Evolutionary conservation across 164 flowering plant genomes (phyloP).

Genomic region (Vitis cinerea): DNA sequence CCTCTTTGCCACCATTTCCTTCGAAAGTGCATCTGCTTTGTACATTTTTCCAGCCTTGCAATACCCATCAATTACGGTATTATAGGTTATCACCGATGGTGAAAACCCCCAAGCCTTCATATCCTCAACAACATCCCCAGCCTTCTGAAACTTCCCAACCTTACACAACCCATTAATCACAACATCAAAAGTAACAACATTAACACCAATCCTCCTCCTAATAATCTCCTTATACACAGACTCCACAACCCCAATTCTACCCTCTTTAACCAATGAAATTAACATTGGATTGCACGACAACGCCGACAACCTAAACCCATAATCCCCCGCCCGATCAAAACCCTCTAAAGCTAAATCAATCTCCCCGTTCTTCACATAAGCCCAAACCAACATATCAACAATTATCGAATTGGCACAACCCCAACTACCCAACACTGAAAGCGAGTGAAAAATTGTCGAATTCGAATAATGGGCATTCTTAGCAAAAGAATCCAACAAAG

Average conservation of each 20-base stretch:
- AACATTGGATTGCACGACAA: constrained; percentile 54
- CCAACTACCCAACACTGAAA: constrained; percentile 27
- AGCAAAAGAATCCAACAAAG: constrained; percentile 40
- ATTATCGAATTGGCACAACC: constrained; percentile 32
- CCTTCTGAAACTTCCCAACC: constrained; percentile 56
- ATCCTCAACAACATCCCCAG: constrained; percentile 60
- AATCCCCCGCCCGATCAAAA: constrained; percentile 61
- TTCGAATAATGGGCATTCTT: constrained; percentile 21
- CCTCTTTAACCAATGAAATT: constrained; percentile 42
- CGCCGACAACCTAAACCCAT: constrained; percentile 49
- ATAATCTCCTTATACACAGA: constrained; percentile 55
- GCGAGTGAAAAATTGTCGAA: constrained; percentile 43
- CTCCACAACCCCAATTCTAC: constrained; percentile 34
- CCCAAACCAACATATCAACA: constrained; percentile 55
- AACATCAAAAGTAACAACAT: constrained; percentile 43
- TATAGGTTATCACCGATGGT: constrained; percentile 51
- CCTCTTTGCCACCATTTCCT: constrained; percentile 49
- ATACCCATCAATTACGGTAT: constrained; percentile 53
- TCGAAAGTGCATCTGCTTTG: constrained; percentile 58
- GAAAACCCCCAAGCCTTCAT: constrained; percentile 47
- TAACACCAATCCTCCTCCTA: constrained; percentile 43
- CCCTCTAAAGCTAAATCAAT: constrained; percentile 45
- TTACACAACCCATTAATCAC: constrained; percentile 62
- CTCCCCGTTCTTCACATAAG: constrained; percentile 40
- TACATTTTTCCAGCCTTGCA: constrained; percentile 57